Conservation (phyloP, 108 stramenopile species). For the Hondaea fermentalgiana region DNA sequence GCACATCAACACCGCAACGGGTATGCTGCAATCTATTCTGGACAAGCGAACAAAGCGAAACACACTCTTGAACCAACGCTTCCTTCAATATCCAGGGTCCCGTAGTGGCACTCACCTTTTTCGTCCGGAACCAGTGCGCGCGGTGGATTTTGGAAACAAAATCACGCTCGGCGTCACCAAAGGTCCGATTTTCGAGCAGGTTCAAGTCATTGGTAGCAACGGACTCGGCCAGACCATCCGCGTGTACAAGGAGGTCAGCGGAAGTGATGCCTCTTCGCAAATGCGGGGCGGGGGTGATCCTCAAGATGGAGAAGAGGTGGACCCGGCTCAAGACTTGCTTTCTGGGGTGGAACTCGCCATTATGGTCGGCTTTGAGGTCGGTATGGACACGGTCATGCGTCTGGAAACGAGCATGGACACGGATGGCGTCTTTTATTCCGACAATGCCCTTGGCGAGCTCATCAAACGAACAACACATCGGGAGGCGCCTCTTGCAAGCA, state of each 20-base stretch:
- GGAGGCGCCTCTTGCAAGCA: neutral
- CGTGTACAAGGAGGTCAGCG: neutral
- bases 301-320: neutral
- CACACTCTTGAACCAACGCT: neutral
- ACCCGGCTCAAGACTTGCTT: neutral
- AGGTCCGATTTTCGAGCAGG: neutral
- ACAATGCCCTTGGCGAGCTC: neutral
- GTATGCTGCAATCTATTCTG: neutral
- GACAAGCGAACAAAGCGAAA: conserved; percentile 16
- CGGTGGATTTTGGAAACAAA: neutral
- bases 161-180: neutral
- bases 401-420: conserved; percentile 7
- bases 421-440: neutral
- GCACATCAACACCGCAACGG: neutral
- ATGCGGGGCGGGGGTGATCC: neutral
- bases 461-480: neutral
- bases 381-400: neutral
- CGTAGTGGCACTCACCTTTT: neutral
- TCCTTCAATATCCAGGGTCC: neutral
- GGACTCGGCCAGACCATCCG: neutral
- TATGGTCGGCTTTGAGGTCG: neutral
- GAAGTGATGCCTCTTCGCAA: neutral
- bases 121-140: neutral
- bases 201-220: neutral
- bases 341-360: neutral